Percentiles rank a stretch among this genome's conserved stretches.
phyloP scores from a whole-genome alignment of 106 monocot species.

The Dendrobium nobile region DNA sequence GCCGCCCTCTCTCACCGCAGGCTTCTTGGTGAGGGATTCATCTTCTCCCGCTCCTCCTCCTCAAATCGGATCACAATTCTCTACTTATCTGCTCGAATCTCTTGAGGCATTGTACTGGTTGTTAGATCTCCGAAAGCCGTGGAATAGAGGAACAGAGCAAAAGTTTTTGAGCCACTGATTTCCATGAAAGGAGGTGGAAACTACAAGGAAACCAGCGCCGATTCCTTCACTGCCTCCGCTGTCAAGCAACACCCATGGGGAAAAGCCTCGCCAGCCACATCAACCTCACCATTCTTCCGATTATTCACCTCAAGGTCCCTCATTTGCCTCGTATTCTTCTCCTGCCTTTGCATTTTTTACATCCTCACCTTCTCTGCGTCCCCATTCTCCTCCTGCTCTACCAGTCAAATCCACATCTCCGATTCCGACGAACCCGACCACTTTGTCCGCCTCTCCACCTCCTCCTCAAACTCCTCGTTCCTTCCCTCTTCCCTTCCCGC shows the following conservation, averaged over 20 bases:
- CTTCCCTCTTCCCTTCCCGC: not conserved
- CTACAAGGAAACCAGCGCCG: too few species aligned
- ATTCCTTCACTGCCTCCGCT: too few species aligned
- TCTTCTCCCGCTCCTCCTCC: not conserved
- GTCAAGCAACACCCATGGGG: slow-evolving; percentile 1
- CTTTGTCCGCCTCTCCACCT: not conserved
- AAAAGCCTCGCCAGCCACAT: not conserved
- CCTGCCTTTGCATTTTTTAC: slow-evolving; percentile 23
- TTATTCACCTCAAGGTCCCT: slow-evolving; percentile 9
- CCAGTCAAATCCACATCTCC: not conserved
- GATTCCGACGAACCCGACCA: slow-evolving; percentile 5
- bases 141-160: not conserved
- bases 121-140: not conserved
- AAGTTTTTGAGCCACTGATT: not conserved
- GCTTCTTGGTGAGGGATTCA: not conserved
- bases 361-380: slow-evolving; percentile 31
- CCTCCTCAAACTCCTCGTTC: not conserved
- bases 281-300: not conserved
- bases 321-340: slow-evolving; percentile 16
- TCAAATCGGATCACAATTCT: not conserved
- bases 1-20: not conserved
- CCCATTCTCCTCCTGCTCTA: slow-evolving; percentile 18
- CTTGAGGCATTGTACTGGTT: not conserved
- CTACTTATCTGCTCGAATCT: not conserved
- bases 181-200: not conserved